Evolutionary conservation across 73 alveolate genomes (phyloP), one percentile per base, ranked within the genome.

Genomic region (Paramecium pentaurelia): DNA sequence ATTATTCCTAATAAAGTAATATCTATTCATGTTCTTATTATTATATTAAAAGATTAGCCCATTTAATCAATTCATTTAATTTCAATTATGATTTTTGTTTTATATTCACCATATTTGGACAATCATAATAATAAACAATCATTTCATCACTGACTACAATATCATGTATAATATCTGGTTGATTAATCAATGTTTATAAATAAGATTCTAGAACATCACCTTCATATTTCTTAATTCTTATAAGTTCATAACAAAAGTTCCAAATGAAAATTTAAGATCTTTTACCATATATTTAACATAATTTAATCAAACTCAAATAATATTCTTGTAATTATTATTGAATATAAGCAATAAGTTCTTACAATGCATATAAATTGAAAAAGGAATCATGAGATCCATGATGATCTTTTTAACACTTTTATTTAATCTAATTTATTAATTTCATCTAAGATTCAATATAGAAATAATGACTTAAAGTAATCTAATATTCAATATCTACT

Each of bases 211-310:
- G 27, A 27, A 49, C 75, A 22, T 45, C 44, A 0, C 75, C 75
- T 80, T 80, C 91, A 18, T 47, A 80, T 80, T 80, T 80, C 20
- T 14, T 49, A 77, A 80, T 80, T 80, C 91, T 80, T 8, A 80
- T 47, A 3, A 80, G 12, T n/a, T 80, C 91, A 80, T 80, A 80
- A 28, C 91, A 80, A 49, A 45, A 80, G 54, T 22, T 40, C 91
- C 91, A 80, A 18, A 47, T 27, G 49, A 44, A 44, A 18, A 20
- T 80, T 28, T 42, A 10, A 16, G 47, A 40, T 80, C 44, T 32
- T 44, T 80, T 32, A 7, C 73, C 77, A 80, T 80, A 44, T 2
- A 47, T 45, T 25, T 45, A 9, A 36, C 44, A 49, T 27, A 80
- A 14, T 45, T 22, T 80, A 3, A 22, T 9, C 22, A 20, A 44